Conservation (phyloP, 139 green algal genomes). For the Tetradesmus lagerheimii region DNA sequence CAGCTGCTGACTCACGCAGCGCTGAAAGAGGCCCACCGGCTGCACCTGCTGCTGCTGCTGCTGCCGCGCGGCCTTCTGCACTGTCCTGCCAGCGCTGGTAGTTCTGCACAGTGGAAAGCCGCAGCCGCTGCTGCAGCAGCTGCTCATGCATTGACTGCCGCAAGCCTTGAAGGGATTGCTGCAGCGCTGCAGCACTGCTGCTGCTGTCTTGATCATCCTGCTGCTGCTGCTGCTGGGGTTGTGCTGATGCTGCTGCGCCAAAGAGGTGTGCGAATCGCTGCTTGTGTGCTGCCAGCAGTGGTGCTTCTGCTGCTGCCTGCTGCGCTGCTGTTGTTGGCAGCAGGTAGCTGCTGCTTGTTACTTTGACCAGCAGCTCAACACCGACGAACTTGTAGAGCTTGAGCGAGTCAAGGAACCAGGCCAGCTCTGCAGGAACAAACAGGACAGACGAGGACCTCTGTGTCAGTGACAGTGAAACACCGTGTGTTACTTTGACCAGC, state of each 20-base stretch:
- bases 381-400: conserved; percentile 46
- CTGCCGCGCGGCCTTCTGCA: not conserved
- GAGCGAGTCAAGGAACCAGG: conserved; percentile 46
- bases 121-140: conserved; percentile 30
- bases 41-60: not conserved
- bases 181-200: conserved; percentile 23
- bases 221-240: conserved; percentile 32
- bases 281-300: conserved; percentile 40
- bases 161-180: not conserved
- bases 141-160: not conserved
- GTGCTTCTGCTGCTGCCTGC: conserved; percentile 3
- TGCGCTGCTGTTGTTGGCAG: conserved; percentile 27
- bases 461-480: not conserved
- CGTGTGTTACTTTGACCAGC: not conserved
- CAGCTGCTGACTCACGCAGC: not conserved
- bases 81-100: conserved; percentile 21
- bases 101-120: not conserved
- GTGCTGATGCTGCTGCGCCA: conserved; percentile 3
- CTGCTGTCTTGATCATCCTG: not conserved
- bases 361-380: conserved; percentile 28
- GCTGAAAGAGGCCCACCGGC: not conserved
- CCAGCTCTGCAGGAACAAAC: conserved; percentile 28
- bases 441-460: too few relatives aligned
- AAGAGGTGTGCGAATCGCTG: conserved; percentile 42
- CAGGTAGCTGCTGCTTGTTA: conserved; percentile 48